phyloP scores from a whole-genome alignment of 2,329 filamentous ascomycete species.

The Pestalotiopsis sp. region DNA sequence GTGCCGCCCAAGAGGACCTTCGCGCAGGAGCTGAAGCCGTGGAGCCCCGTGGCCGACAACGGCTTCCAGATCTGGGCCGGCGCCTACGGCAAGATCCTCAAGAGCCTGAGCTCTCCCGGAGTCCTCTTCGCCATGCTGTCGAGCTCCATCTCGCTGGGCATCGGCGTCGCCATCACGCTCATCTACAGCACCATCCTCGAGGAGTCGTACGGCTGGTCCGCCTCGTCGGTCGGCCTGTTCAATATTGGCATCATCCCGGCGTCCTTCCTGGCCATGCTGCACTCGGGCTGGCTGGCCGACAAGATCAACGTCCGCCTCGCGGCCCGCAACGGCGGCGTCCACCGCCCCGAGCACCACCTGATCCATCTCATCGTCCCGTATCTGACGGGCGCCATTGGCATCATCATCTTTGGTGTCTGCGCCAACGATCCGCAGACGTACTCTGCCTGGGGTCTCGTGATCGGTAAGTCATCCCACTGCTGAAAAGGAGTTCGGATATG shows the following conservation, averaged over 20 bases:
- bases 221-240: slow-evolving; percentile 42
- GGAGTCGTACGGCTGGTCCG: slow-evolving; percentile 34
- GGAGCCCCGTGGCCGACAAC: slow-evolving; percentile 17
- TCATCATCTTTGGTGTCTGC: slow-evolving; percentile 22
- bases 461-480: neutral
- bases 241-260: slow-evolving; percentile 50
- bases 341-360: slow-evolving; percentile 23
- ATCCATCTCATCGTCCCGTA: slow-evolving; percentile 17
- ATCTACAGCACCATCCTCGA: slow-evolving; percentile 39
- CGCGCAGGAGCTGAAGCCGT: slow-evolving; percentile 34
- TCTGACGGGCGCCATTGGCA: slow-evolving; percentile 16
- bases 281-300: slow-evolving; percentile 22
- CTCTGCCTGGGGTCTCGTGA: slow-evolving; percentile 12
- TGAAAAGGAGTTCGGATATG: neutral
- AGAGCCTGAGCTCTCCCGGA: slow-evolving; percentile 33
- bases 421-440: slow-evolving; percentile 16
- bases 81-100: slow-evolving; percentile 17
- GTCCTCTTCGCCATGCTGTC: slow-evolving; percentile 40
- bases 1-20: slow-evolving; percentile 6
- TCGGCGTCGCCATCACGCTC: slow-evolving; percentile 38
- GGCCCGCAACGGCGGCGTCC: slow-evolving; percentile 22
- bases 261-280: slow-evolving; percentile 33
- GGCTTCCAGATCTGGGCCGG: slow-evolving; percentile 17
- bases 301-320: slow-evolving; percentile 21
- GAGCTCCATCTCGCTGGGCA: slow-evolving; percentile 38